Percentiles rank a stretch among this genome's conserved stretches.
Evolutionary conservation across 176 grass and related monocot genomes (phyloP).

Genomic region (Zea luxurians): DNA sequence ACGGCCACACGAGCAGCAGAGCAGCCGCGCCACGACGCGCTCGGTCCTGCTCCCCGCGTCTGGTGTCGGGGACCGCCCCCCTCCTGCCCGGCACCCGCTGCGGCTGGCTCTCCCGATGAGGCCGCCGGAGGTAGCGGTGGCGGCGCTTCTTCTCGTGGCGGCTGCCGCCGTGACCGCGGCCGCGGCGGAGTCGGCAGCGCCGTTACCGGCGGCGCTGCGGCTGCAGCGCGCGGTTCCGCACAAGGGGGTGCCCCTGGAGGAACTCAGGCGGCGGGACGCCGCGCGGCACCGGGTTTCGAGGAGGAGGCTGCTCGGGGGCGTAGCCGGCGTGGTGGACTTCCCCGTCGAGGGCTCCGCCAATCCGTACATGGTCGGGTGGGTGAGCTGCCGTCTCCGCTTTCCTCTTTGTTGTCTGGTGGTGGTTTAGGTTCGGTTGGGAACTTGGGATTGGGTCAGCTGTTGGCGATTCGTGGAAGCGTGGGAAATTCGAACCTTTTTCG

Average conservation of each 20-base stretch:
- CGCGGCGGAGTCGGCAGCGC: slow-evolving; percentile 25
- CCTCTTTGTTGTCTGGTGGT: not conserved
- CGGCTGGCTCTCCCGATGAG: slow-evolving; percentile 37
- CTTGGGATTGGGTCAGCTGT: not conserved
- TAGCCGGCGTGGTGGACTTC: slow-evolving; percentile 77
- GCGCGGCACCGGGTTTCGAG: slow-evolving; percentile 59
- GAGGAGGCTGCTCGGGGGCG: slow-evolving; percentile 54
- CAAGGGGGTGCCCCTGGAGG: slow-evolving; percentile 57
- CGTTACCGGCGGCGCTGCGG: slow-evolving; percentile 43
- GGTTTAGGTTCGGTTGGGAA: not conserved
- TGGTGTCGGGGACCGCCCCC: not conserved
- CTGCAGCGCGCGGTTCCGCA: slow-evolving; percentile 73
- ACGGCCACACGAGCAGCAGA: slow-evolving; percentile 36
- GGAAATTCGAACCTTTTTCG: not conserved
- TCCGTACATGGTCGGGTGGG: slow-evolving; percentile 88
- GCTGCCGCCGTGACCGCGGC: slow-evolving; percentile 4
- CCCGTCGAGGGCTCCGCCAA: slow-evolving; percentile 88
- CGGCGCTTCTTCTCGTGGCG: not conserved
- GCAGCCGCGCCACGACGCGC: slow-evolving; percentile 31
- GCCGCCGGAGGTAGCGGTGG: slow-evolving; percentile 38
- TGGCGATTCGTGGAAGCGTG: slow-evolving; percentile 21
- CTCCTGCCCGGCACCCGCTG: not conserved
- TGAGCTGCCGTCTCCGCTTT: slow-evolving; percentile 39
- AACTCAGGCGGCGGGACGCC: slow-evolving; percentile 65
- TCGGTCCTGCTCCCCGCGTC: slow-evolving; percentile 38